Evolutionary conservation across 129 eudicot genomes (phyloP).

Genomic region (Tagetes erecta): DNA sequence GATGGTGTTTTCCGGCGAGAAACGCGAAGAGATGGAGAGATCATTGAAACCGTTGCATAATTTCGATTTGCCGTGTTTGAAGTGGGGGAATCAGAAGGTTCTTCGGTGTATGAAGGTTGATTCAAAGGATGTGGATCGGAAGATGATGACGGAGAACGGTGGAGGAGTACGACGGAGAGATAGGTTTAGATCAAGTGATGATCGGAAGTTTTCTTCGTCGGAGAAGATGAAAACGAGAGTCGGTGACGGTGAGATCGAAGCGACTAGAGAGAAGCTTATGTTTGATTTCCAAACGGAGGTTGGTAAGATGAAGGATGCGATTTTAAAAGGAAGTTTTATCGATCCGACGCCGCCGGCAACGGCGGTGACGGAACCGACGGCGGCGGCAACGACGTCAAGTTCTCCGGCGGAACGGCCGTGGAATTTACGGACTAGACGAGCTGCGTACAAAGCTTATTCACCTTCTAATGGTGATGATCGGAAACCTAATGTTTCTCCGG

Average conservation of each 20-base stretch:
- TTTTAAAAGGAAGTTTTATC: slow-evolving; percentile 48
- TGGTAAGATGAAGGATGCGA: slow-evolving; percentile 63
- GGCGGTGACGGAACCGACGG: slow-evolving; percentile 10
- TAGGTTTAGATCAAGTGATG: slow-evolving; percentile 30
- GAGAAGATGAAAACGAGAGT: slow-evolving; percentile 35
- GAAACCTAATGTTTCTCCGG: slow-evolving; percentile 47
- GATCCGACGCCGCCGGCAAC: slow-evolving; percentile 38
- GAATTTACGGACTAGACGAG: slow-evolving; percentile 79
- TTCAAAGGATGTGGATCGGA: slow-evolving; percentile 40
- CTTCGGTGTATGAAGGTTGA: slow-evolving; percentile 62
- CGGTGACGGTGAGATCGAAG: slow-evolving; percentile 60
- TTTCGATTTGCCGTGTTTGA: slow-evolving; percentile 58
- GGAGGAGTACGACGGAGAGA: slow-evolving; percentile 33
- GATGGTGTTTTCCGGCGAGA: slow-evolving; percentile 39
- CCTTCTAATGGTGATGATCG: slow-evolving; percentile 31
- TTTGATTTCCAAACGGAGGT: slow-evolving; percentile 63
- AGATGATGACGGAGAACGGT: slow-evolving; percentile 23
- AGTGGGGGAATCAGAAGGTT: slow-evolving; percentile 72
- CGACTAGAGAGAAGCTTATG: slow-evolving; percentile 73
- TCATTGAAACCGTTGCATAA: slow-evolving; percentile 57
- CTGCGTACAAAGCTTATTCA: slow-evolving; percentile 52
- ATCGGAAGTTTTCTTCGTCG: slow-evolving; percentile 34
- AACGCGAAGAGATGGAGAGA: slow-evolving; percentile 45
- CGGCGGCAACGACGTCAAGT: slow-evolving; percentile 25
- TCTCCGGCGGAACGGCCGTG: slow-evolving; percentile 52